Base-by-base conservation (phyloP, 192 early-diverging fungal species). In the Dissophora ornata region DNA sequence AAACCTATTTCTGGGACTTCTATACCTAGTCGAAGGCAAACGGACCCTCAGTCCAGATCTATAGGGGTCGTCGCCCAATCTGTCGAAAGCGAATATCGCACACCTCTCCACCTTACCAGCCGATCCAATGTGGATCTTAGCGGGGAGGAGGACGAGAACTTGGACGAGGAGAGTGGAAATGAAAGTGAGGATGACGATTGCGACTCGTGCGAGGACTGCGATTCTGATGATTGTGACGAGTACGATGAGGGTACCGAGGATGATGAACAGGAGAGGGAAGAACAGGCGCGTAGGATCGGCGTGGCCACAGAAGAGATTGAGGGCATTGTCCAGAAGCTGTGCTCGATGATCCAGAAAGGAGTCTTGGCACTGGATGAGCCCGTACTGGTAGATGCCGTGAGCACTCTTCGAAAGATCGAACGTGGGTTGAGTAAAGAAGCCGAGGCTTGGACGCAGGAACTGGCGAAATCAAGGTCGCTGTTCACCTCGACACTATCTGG, bases 291-390 rank as follows among this genome's bases (percentile, higher is more conserved):
- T 24, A 54, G 73, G 47, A 57, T 77, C 8, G 73, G 73, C 6
- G 56, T 67, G 12, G 73, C 73, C 4, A 77, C 73, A 0, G 21
- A 4, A 5, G 73, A 77, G 53, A 67, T 77, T 21, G 73, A 77
- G n/a, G 73, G 67, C 18, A 67, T 77, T 41, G 47, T 77, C 8
- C 73, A 77, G 28, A 77, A 77, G 36, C 30, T 77, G n/a, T 77
- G 73, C 32, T 38, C 30, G 4, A 67, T 77, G 65, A 67, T 67
- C 22, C 73, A 77, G 34, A 77, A 67, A 29, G 65, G 73, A 2
- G 73, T 67, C 16, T 34, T 77, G 30, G 73, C 56, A 9, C 29
- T 77, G 26, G 63, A 77, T 30, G 73, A 77, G 30, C 64, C 73
- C 41, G 47, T 77, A 12, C 19, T 77, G 58, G 29, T 77, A 0